Base-by-base conservation (phyloP, 2,329 filamentous ascomycete genomes). In the Metarhizium anisopliae region DNA sequence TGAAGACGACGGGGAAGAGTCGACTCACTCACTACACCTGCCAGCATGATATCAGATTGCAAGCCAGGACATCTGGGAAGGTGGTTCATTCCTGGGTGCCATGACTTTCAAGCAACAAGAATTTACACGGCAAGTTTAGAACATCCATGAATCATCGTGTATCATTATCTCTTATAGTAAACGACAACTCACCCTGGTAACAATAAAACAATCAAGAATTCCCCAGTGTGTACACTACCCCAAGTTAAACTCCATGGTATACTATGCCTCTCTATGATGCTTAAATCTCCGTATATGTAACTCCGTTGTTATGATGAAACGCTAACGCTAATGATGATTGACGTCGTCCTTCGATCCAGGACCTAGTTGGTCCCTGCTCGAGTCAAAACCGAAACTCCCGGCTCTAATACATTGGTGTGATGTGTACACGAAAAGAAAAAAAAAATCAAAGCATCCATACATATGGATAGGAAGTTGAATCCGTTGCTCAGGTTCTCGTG, bases 361-460 rank as follows among this genome's bases (percentile, higher is more conserved):
- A 30, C 13, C 14, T 14, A 29, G 13, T 49, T 25, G 25, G 25
- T 25, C 25, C 25, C 7, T 8, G 5, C 25, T 16, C 1, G 20
- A 18, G 25, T 30, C 45, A 30, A 45, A 36, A 38, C 42, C 25
- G 45, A 32, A 49, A 55, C 50, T 50, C 55, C 25, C 42, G 6
- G 50, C 55, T 53, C 35, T 25, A 49, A 49, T 45, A 30, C 6
- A 20, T 14, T 30, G 25, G 0, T 18, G 45, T 30, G 18, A 14
- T 29, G 11, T 49, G 25, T 14, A 49, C 18, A 49, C 30, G 8
- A 47, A 25, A 20, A n/a, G 10, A 35, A 35, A 11, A 35, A 11
- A 40, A 40, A 40, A 14, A 25, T 20, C 42, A 30, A 49, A 30
- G 13, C 11, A 49, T 29, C 25, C 20, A 49, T 75, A 16, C 14